Evolutionary conservation across 2,329 filamentous ascomycete species (phyloP), one percentile per base, ranked within the genome.

Genomic region (Alternaria dauci): DNA sequence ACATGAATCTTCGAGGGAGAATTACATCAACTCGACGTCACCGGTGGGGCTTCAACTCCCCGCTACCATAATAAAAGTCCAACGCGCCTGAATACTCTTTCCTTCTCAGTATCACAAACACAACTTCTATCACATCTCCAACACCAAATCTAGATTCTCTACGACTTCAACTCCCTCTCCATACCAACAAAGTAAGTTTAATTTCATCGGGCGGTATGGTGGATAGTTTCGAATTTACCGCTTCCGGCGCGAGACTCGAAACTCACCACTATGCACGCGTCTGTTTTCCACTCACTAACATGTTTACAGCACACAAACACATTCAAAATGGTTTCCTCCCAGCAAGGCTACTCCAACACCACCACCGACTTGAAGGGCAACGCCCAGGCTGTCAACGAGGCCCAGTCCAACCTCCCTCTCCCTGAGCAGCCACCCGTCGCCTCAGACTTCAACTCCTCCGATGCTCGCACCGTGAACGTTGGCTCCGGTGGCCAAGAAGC

Each of bases 391-490:
- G 90, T 94, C 74, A 86, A 89, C 53, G 80, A 91, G 78, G 84
- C 84, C 72, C 85, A 89, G 80, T 81, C 88, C 77, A 92, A 93
- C 80, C 88, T 96, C 32, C 91, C 91, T 52, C 87, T 94, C 52
- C 92, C 92, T 18, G 91, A 94, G 2, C 84, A 94, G 67, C 92
- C 92, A 23, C 91, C 91, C 1, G 81, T 80, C n/a, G 81, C 87
- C n/a, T 91, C 90, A 5, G 91, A 95, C 83, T 93, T 88, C 85
- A 88, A 94, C 76, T 92, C 89, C 0, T 83, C 86, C 52, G 91
- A 94, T 71, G 84, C 84, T 32, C 81, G 86, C 63, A 91, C 81
- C 57, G 88, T 91, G 74, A 90, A 92, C 73, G 87, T 91, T 48
- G 90, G 90, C 65, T 87, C 88, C 36, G 89, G 90, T 20, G 79